phyloP scores from a whole-genome alignment of 495 filamentous ascomycete genomes.

The Tuber indicum region DNA sequence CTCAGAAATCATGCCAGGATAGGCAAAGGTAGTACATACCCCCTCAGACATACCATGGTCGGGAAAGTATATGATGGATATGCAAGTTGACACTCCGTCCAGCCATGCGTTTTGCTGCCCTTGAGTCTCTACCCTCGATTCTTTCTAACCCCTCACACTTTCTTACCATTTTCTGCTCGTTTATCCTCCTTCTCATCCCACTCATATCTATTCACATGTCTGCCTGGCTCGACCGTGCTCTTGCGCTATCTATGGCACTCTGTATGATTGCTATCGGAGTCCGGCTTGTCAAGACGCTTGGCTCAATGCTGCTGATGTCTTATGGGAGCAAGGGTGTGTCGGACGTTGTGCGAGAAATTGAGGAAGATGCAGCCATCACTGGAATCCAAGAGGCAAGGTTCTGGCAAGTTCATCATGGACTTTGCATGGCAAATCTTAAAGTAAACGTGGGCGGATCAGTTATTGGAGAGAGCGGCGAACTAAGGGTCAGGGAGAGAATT shows the following conservation, averaged over 20 bases:
- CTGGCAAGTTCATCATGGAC: constrained; percentile 97
- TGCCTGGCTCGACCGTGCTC: constrained; percentile 69
- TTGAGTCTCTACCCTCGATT: constrained; percentile 72
- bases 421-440: constrained; percentile 92
- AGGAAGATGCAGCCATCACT: constrained; percentile 65
- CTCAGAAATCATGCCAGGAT: constrained; percentile 92
- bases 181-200: constrained; percentile 74
- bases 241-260: constrained; percentile 71
- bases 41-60: background rate
- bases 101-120: constrained; percentile 67
- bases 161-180: constrained; percentile 77
- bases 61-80: background rate
- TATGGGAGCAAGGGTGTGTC: constrained; percentile 62
- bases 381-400: constrained; percentile 82
- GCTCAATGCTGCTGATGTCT: constrained; percentile 90
- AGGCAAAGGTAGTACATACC: constrained; percentile 54
- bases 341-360: constrained; percentile 75
- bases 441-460: constrained; percentile 54
- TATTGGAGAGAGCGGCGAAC: constrained; percentile 57
- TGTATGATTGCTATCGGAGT: constrained; percentile 81
- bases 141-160: constrained; percentile 90
- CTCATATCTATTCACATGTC: constrained; percentile 69
- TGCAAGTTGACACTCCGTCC: constrained; percentile 5
- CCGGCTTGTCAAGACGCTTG: constrained; percentile 73
- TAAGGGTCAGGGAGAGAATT: constrained; percentile 64